These are phyloP conservation scores for Boletus rubescentipes DNA, from an alignment of 768 basidiomycete genomes.

Conservation along the genomic window DNA sequence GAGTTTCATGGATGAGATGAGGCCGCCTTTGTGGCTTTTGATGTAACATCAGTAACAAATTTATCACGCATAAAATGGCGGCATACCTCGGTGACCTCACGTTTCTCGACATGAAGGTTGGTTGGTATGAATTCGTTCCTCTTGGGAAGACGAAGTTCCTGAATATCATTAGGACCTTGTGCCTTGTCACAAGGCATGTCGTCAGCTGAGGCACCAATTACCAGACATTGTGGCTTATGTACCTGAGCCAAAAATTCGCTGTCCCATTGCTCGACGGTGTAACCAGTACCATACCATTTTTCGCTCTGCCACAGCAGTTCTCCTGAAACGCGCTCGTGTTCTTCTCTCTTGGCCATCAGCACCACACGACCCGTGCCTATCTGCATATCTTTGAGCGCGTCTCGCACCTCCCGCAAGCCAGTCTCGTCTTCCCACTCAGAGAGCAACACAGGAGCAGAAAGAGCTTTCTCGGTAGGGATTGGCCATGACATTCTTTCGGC, in stretches of 20 bases:
- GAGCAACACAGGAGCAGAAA: constrained; percentile 68
- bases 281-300: constrained; percentile 91
- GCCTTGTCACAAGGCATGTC: constrained; percentile 44
- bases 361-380: constrained; percentile 65
- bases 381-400: constrained; percentile 59
- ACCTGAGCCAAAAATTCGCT: constrained; percentile 60
- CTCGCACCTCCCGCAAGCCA: constrained; percentile 52
- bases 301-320: constrained; percentile 68
- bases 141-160: constrained; percentile 73
- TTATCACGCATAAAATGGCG: neutral
- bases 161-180: constrained; percentile 57
- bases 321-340: constrained; percentile 51
- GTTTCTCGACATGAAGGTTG: constrained; percentile 80
- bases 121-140: constrained; percentile 92
- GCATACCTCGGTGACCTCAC: constrained; percentile 59
- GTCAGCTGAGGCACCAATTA: neutral
- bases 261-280: constrained; percentile 71
- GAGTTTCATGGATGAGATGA: constrained; percentile 68
- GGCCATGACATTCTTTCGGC: constrained; percentile 78
- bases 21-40: constrained; percentile 73
- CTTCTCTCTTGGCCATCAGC: constrained; percentile 76
- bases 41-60: constrained; percentile 1
- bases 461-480: constrained; percentile 70
- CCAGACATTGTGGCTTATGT: constrained; percentile 3
- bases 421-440: constrained; percentile 68